Evolutionary conservation across 179 eudicot genomes (phyloP), one percentile per base, ranked within the genome.

Genomic region (Spergularia azorica): DNA sequence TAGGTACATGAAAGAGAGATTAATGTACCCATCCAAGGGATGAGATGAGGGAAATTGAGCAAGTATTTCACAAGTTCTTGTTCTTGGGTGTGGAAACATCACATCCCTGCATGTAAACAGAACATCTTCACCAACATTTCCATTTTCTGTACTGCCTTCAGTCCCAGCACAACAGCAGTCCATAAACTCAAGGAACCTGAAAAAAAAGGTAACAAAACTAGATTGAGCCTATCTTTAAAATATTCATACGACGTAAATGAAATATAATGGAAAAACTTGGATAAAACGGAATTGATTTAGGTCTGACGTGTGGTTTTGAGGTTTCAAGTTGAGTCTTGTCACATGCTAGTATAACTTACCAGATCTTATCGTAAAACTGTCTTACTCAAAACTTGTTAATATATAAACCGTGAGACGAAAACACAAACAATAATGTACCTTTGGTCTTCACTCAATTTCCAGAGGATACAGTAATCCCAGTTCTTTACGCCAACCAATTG

Each of bases 391-490:
- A 60, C 61, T 57, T 57, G 20, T 6, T 57, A 3, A 57, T 15
- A 3, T 15, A 3, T 26, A 2, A 26, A 26, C 32, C 32, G 32
- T 26, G 32, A 26, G 32, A 26, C 2, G 32, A 26, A 26, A 26
- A 26, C 32, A 2, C 14, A 3, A 6, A 0, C 4, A n/a, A n/a
- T n/a, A 17, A 58, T 21, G 20, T n/a, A 90, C 98, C 98, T 91
- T 77, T 90, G 93, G 84, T 91, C 98, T 78, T 90, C 90, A 86
- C 85, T 89, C 71, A 93, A 70, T 60, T 85, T 93, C 98, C 98
- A 95, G 13, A 95, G 67, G 54, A 95, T 86, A 62, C 89, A 88
- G 12, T 95, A 95, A 79, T 93, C 97, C 97, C 97, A 95, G 71
- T 89, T 78, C 62, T 90, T 86, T 60, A 85, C 48, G 46, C 88